Base-by-base conservation (phyloP, 2,329 filamentous ascomycete genomes). In the Pestalotiopsis sp. region DNA sequence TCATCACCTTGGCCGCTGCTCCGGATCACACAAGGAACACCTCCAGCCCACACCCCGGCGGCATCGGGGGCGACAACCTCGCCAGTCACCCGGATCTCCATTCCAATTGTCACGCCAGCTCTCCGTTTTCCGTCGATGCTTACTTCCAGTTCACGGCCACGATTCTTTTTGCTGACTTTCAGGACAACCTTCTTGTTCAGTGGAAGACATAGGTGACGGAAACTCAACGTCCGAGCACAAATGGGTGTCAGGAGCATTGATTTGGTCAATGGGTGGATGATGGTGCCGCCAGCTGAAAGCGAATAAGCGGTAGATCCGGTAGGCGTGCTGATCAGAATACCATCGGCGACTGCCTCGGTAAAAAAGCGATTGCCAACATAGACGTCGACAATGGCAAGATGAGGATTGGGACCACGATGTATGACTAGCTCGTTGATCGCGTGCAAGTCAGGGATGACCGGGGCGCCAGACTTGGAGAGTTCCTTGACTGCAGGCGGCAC, bases 391-490 rank as follows among this genome's bases (percentile, higher is more conserved):
- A 97, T 91, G 49, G 94, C 93, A 5, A 99, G 87, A 79, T 98
- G 95, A 0, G 96, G 94, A 71, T 95, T 91, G 41, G 92, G 91
- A 55, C 96, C 96, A 25, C 96, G 91, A 79, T 99, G 96, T 45
- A 99, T 91, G 1, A 97, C 92, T 12, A 99, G 91, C 80, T 99
- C 96, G 79, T 99, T 99, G 83, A 98, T 93, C 64, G 96, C 96
- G 71, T 90, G 88, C 41, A 91, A 79, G 0, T 83, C 82, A 0
- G 83, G 81, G 0, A 81, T 79, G 0, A 61, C 69, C 58, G 72
- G 67, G 27, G 71, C 70, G 12, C 69, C 69, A 1, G 66, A 52
- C 14, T 67, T 69, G 14, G 65, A 67, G 11, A 65, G 57, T 2
- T 69, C 64, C 58, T 71, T 65, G 9, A 27, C 23, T 14, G 27